Conservation (phyloP, 2,329 filamentous ascomycete species). For the Ophiostoma novo-ulmi region DNA sequence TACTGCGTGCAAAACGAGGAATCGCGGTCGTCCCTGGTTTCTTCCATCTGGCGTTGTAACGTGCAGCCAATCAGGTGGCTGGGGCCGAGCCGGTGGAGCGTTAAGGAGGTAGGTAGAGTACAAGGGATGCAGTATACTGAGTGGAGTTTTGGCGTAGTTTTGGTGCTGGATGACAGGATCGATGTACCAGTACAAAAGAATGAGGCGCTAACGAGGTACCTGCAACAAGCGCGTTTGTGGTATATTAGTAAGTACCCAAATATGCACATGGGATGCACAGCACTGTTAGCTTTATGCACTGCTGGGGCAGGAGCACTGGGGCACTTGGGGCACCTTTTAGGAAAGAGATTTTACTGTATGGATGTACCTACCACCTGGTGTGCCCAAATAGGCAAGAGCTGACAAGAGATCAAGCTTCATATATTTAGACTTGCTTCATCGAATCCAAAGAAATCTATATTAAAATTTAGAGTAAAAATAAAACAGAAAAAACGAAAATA, state of each 20-base stretch:
- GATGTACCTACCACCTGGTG: background rate
- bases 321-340: background rate
- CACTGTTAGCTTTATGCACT: background rate
- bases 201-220: background rate
- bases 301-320: background rate
- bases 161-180: background rate
- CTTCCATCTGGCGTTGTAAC: conserved; percentile 16
- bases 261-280: background rate
- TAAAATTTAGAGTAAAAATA: background rate
- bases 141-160: background rate
- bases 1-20: conserved; percentile 23
- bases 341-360: background rate
- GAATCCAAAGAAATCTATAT: background rate
- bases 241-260: conserved; percentile 10
- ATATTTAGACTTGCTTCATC: background rate
- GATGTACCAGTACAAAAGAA: conserved; percentile 7
- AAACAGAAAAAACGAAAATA: background rate
- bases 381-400: conserved; percentile 3
- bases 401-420: background rate
- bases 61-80: conserved; percentile 30
- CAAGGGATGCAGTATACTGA: background rate
- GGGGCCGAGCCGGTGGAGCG: conserved; percentile 29
- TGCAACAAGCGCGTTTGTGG: conserved; percentile 8
- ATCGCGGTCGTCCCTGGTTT: conserved; percentile 23
- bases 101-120: conserved; percentile 15